Evolutionary conservation across 768 basidiomycete species (phyloP), one percentile per base, ranked within the genome.

Genomic region (Tricholoma terreum): DNA sequence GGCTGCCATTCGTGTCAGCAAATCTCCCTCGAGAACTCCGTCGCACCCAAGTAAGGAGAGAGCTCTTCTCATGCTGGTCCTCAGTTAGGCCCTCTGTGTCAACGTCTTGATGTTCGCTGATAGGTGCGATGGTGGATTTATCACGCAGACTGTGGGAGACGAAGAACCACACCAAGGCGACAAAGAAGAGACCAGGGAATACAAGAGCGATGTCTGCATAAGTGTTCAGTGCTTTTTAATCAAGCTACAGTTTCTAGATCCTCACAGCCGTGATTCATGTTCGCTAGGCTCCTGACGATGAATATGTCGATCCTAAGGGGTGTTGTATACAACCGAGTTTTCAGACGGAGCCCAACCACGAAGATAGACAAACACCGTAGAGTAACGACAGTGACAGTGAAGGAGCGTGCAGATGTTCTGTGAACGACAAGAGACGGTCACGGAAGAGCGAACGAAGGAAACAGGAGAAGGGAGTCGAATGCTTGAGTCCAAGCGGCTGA

Each of bases 11-110:
- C 11, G 63, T 61, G 24, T 61, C 61, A 6, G 57, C 57, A 52
- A 71, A 71, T 14, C 68, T 65, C 1, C 67, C 69, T 40, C 69
- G 67, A 12, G 69, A 71, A 30, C 67, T 63, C 36, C 67, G 63
- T 35, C 68, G 65, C 38, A 71, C 61, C 69, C 69, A 71, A 6
- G 60, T 61, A 33, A 68, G 36, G 6, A 71, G 68, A 24, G 35
- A 53, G 0, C 21, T 58, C 58, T 62, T 60, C 36, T 65, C 64
- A 35, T 43, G 21, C 31, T 59, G 55, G n/a, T 49, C 27, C 43
- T 59, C 55, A 45, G 58, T 45, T 34, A 45, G 61, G 21, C 54
- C 54, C 42, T 66, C 62, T 10, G 59, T 58, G 35, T 60, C 62
- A 34, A 52, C 48, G 15, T 15, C 40, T 40, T 2, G 27, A 35